A percentile compares a stretch with the other conserved stretches of the same genome.
Evolutionary conservation across 2,329 filamentous ascomycete species (phyloP).

Genomic region (Arthrobotrys conoides): DNA sequence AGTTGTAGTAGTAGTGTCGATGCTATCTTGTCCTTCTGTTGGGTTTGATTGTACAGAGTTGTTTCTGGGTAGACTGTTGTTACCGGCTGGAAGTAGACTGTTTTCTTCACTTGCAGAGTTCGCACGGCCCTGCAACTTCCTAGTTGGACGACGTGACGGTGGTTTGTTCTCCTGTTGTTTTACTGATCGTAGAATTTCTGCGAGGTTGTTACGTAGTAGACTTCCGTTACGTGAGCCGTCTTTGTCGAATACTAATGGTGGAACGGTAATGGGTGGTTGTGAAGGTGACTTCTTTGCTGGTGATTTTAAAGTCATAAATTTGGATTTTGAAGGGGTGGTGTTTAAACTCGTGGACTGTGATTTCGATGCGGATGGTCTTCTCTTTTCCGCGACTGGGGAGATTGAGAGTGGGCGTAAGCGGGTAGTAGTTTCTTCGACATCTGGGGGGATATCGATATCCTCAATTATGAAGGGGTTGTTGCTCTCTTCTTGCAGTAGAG

Average conservation of each 20-base stretch:
- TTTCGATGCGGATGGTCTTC: conserved; percentile 5
- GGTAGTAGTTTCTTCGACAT: conserved; percentile 38
- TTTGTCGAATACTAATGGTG: conserved; percentile 23
- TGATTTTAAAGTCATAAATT: conserved; percentile 52
- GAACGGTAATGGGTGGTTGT: conserved; percentile 12
- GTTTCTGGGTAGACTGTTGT: conserved; percentile 43
- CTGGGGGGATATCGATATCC: conserved; percentile 43
- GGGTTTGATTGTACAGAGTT: conserved; percentile 51
- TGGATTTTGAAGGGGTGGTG: conserved; percentile 49
- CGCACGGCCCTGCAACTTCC: conserved; percentile 54
- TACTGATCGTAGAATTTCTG: conserved; percentile 49
- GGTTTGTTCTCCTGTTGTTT: conserved; percentile 56
- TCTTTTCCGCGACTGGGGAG: conserved; percentile 21
- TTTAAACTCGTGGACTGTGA: conserved; percentile 25
- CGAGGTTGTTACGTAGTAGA: conserved; percentile 49
- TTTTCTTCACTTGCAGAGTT: conserved; percentile 37
- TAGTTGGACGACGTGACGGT: conserved; percentile 22
- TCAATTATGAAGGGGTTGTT: conserved; percentile 56
- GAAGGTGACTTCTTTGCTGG: conserved; percentile 46
- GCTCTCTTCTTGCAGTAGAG: conserved; percentile 23
- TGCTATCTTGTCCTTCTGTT: conserved; percentile 7
- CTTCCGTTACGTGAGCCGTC: conserved; percentile 8
- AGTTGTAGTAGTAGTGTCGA: conserved; percentile 6
- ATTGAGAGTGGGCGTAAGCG: conserved; percentile 41
- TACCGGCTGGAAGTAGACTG: conserved; percentile 3